A percentile compares a stretch with the other conserved stretches of the same genome.
phyloP scores from a whole-genome alignment of 306 rosid genomes.

The Luffa acutangula region DNA sequence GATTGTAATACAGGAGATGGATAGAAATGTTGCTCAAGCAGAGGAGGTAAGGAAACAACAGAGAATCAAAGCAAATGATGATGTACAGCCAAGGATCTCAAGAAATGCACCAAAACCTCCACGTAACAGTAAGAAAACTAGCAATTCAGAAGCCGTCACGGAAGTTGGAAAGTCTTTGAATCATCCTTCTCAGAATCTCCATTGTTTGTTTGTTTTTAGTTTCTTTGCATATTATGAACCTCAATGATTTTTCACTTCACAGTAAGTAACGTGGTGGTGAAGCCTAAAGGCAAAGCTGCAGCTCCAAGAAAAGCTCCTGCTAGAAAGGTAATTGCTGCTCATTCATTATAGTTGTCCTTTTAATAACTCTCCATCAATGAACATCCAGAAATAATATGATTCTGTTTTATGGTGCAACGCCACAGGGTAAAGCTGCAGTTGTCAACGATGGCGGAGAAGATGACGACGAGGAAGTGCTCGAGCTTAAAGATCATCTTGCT shows the following conservation, averaged over 20 bases:
- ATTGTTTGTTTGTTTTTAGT: neutral
- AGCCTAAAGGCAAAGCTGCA: constrained; percentile 41
- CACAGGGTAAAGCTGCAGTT: constrained; percentile 26
- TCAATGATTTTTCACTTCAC: constrained; percentile 23
- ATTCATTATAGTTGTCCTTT: neutral
- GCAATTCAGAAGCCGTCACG: constrained; percentile 36
- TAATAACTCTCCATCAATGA: neutral
- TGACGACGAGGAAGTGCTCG: constrained; percentile 36
- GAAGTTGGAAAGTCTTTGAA: constrained; percentile 39
- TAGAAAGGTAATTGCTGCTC: constrained; percentile 23
- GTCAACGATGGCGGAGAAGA: constrained; percentile 29
- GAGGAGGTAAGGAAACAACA: constrained; percentile 40
- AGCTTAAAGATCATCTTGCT: constrained; percentile 86
- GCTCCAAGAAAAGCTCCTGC: constrained; percentile 36
- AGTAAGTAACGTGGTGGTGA: constrained; percentile 29
- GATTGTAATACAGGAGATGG: constrained; percentile 42
- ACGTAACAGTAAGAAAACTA: constrained; percentile 49
- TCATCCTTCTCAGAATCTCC: neutral
- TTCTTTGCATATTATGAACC: neutral
- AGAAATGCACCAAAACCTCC: constrained; percentile 46
- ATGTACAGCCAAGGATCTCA: constrained; percentile 13
- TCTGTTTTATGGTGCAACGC: neutral
- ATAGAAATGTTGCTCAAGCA: constrained; percentile 41
- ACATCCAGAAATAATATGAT: neutral
- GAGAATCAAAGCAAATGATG: constrained; percentile 29